Evolutionary conservation across 441 rosid species (phyloP).

Genomic region (Populus hybrid): DNA sequence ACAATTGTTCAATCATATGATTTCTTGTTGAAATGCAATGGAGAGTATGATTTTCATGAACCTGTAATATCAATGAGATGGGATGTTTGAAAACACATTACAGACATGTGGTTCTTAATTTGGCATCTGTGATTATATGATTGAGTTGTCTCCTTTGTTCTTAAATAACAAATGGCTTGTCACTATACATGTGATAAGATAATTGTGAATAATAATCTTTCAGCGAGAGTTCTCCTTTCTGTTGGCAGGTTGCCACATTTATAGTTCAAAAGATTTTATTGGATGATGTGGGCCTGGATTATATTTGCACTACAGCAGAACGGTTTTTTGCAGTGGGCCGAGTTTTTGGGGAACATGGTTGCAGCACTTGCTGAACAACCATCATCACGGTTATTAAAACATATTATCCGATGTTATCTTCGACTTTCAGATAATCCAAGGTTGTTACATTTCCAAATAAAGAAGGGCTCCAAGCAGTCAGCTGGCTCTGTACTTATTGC

Average conservation of each 20-base stretch:
- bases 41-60: background rate
- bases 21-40: background rate
- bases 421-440: slow-evolving; percentile 90
- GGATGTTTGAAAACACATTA: background rate
- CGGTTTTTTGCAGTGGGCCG: slow-evolving; percentile 94
- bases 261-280: slow-evolving; percentile 90
- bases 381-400: slow-evolving; percentile 82
- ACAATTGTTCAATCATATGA: background rate
- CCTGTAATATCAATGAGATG: background rate
- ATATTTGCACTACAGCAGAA: slow-evolving; percentile 95
- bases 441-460: slow-evolving; percentile 28
- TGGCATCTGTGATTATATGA: background rate
- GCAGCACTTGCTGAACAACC: slow-evolving; percentile 94
- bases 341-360: slow-evolving; percentile 91
- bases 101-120: background rate
- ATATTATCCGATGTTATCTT: slow-evolving; percentile 91
- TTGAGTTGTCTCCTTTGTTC: background rate
- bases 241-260: slow-evolving; percentile 91
- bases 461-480: background rate
- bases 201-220: background rate
- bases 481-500: background rate
- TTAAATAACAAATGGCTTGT: background rate
- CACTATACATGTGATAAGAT: background rate
- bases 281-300: slow-evolving; percentile 98
- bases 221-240: background rate